phyloP scores from a whole-genome alignment of 2,329 filamentous ascomycete species.

The Colletotrichum viniferum region DNA sequence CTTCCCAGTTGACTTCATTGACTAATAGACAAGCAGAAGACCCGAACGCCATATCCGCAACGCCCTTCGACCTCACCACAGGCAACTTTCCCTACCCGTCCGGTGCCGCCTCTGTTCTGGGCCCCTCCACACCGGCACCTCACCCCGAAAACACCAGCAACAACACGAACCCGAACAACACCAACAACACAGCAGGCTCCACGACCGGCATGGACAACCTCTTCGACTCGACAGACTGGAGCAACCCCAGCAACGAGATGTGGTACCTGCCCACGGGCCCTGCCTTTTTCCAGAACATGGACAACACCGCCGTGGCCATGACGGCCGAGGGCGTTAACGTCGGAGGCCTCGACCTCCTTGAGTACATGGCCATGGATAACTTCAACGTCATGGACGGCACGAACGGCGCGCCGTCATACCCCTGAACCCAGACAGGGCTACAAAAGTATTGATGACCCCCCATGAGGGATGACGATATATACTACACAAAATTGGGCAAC shows the following conservation, averaged over 20 bases:
- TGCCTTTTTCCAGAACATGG: slow-evolving; percentile 69
- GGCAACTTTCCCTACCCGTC: slow-evolving; percentile 59
- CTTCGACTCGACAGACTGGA: slow-evolving; percentile 57
- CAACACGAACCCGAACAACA: slow-evolving; percentile 28
- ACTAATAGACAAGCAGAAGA: slow-evolving; percentile 12
- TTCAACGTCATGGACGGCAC: slow-evolving; percentile 35
- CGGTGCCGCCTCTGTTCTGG: slow-evolving; percentile 51
- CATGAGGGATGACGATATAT: neutral
- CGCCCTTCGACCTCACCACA: slow-evolving; percentile 62
- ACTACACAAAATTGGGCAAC: neutral
- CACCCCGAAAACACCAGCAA: slow-evolving; percentile 32
- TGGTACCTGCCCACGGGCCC: slow-evolving; percentile 70
- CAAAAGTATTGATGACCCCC: neutral
- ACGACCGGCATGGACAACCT: slow-evolving; percentile 35
- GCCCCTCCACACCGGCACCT: slow-evolving; percentile 54
- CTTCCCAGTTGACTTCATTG: slow-evolving; percentile 10
- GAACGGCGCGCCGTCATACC: slow-evolving; percentile 3
- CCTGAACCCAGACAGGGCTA: slow-evolving; percentile 4
- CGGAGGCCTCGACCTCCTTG: slow-evolving; percentile 68
- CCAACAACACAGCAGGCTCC: slow-evolving; percentile 20
- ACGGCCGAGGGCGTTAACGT: slow-evolving; percentile 71
- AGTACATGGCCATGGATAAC: slow-evolving; percentile 69
- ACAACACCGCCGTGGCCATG: slow-evolving; percentile 66
- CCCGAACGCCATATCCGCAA: slow-evolving; percentile 60
- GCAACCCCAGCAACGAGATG: slow-evolving; percentile 62